Evolutionary conservation across 1,284 basidiomycete species (phyloP).

Genomic region (Blastosporella zonata): DNA sequence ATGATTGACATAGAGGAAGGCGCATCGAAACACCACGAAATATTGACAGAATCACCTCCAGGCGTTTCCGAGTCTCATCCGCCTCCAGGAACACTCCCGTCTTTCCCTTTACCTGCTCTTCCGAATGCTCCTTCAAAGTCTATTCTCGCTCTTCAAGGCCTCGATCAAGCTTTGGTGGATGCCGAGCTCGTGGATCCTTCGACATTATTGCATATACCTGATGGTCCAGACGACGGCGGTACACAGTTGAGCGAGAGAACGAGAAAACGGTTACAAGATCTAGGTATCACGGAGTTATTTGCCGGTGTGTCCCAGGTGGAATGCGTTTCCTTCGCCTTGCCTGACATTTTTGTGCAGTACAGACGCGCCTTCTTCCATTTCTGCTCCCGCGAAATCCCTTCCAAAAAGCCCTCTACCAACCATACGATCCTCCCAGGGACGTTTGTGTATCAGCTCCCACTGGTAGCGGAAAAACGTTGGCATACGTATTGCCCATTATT

Average conservation of each 20-base stretch:
- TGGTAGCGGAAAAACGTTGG: constrained; percentile 95
- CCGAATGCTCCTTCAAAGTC: constrained; percentile 72
- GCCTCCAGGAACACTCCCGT: constrained; percentile 40
- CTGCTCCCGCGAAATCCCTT: constrained; percentile 51
- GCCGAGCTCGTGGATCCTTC: constrained; percentile 71
- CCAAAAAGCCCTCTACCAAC: constrained; percentile 61
- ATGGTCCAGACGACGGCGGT: constrained; percentile 37
- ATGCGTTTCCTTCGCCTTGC: constrained; percentile 4
- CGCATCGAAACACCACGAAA: constrained; percentile 18
- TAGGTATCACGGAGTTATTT: constrained; percentile 82
- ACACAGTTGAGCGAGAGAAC: constrained; percentile 62
- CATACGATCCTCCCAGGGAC: constrained; percentile 73
- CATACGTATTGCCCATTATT: constrained; percentile 90
- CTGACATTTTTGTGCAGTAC: constrained; percentile 50
- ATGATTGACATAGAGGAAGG: constrained; percentile 13
- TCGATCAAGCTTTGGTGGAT: constrained; percentile 35
- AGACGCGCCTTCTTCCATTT: constrained; percentile 80
- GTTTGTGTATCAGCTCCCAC: constrained; percentile 97
- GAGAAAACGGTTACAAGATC: constrained; percentile 61
- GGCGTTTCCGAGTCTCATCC: constrained; percentile 11
- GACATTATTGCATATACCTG: constrained; percentile 44
- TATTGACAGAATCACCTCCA: constrained; percentile 16
- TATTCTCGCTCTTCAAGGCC: constrained; percentile 26
- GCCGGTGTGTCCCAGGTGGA: constrained; percentile 60
- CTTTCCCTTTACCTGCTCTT: constrained; percentile 69